phyloP scores from a whole-genome alignment of 2,329 filamentous ascomycete genomes.

The Ophiostoma sp. region DNA sequence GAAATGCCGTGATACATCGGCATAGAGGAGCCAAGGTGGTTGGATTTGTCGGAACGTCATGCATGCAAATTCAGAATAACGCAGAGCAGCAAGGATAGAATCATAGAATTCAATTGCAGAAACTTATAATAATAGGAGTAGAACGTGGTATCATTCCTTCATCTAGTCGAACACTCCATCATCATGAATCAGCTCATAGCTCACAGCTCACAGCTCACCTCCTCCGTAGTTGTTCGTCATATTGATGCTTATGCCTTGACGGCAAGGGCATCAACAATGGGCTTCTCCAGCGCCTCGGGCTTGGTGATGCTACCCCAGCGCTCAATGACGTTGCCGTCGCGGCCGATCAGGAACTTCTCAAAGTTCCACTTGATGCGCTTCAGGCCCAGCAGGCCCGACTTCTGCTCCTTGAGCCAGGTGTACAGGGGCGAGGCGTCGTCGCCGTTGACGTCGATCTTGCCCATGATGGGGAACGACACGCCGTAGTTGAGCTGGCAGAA shows the following conservation, averaged over 20 bases:
- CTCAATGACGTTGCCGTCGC: constrained; percentile 77
- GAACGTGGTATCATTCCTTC: constrained; percentile 13
- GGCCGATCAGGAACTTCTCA: constrained; percentile 90
- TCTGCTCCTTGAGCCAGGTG: constrained; percentile 66
- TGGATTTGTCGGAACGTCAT: neutral
- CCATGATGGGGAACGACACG: constrained; percentile 83
- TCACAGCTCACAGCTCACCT: no score
- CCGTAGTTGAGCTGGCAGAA: constrained; percentile 95
- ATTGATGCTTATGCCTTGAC: constrained; percentile 5
- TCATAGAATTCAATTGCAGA: neutral
- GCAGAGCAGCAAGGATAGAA: neutral
- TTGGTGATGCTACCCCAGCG: constrained; percentile 86
- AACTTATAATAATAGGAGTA: neutral
- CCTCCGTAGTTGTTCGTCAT: no score
- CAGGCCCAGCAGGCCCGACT: constrained; percentile 78
- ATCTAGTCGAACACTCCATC: constrained; percentile 11
- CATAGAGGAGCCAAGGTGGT: neutral
- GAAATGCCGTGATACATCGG: neutral
- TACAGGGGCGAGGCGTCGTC: constrained; percentile 71
- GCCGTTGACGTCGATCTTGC: constrained; percentile 93
- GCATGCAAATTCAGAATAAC: neutral
- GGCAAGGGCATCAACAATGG: constrained; percentile 69
- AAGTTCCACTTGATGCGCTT: constrained; percentile 99
- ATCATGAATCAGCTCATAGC: neutral
- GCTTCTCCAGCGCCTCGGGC: constrained; percentile 71